Evolutionary conservation across 495 filamentous ascomycete species (phyloP), one percentile per base, ranked within the genome.

Genomic region (Achaetomiella virescens): DNA sequence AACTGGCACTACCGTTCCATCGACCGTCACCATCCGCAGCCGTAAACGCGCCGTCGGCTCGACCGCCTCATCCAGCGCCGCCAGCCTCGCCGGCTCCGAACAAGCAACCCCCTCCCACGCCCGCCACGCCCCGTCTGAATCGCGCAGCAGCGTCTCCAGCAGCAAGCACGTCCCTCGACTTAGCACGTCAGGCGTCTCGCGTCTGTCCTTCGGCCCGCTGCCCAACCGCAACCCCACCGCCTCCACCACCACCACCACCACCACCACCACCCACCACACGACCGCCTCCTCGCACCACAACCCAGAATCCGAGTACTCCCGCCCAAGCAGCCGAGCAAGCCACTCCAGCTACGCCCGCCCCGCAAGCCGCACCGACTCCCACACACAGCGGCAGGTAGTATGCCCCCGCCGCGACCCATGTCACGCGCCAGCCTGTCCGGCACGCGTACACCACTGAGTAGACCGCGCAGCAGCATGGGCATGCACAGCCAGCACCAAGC

Each of bases 21-120:
- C 84, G 1, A 86, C 82, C 7, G 81, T 95, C 55, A 90, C 90
- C 0, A 82, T 92, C 62, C 83, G 91, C 21, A 84, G 84, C 61
- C 81, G 79, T 59, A 86, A 85, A 66, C 78, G 81, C 55, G 90
- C 81, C 57, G 78, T 80, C 44, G 84, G 81, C 41, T 87, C 84
- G 59, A 84, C 76, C n/a, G 79, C 79, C 21, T 83, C 84, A 3
- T 54, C 52, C 33, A 73, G 77, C 9, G 70, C 70, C 25, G 21
- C 45, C 24, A 73, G 76, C 40, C 67, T 74, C n/a, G 72, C 76
- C 20, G 64, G 68, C 27, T 69, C 72, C 18, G 70, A 75, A 74
- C 77, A 9, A 75, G 76, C 0, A 80, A n/a, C 75, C n/a, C 54
- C 53, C 14, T 43, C 60, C 46, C 57, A 73, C 42, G 29, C 52